Percentiles rank a stretch among this genome's conserved stretches.
Conservation (phyloP, 2,329 filamentous ascomycete species). For the Akanthomyces lecanii region DNA sequence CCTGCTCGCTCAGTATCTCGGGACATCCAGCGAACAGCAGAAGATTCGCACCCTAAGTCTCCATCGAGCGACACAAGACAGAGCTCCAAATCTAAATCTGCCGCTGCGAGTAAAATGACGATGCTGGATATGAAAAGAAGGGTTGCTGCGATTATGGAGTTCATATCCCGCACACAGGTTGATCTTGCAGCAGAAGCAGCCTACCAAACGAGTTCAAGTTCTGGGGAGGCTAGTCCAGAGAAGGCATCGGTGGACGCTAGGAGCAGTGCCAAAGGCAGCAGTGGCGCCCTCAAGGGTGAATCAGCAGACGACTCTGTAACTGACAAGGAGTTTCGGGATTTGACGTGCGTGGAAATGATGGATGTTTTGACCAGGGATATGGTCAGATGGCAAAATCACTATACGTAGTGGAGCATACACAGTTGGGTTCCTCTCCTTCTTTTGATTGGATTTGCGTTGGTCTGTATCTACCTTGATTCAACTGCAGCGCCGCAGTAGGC, state of each 20-base stretch:
- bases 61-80: slow-evolving; percentile 48
- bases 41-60: slow-evolving; percentile 35
- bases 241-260: slow-evolving; percentile 27
- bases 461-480: not conserved
- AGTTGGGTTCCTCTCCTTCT: not conserved
- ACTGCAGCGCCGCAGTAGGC: not conserved
- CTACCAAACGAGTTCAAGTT: slow-evolving; percentile 34
- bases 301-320: not conserved
- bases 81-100: slow-evolving; percentile 45
- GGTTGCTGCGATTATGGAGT: slow-evolving; percentile 79
- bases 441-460: not conserved
- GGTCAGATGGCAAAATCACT: slow-evolving; percentile 80
- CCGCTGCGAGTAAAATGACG: slow-evolving; percentile 64
- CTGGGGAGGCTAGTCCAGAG: slow-evolving; percentile 39
- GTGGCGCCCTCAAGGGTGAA: slow-evolving; percentile 14
- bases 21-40: slow-evolving; percentile 38
- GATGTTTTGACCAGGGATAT: slow-evolving; percentile 75
- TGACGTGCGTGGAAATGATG: slow-evolving; percentile 87
- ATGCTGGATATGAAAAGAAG: slow-evolving; percentile 87
- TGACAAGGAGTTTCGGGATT: slow-evolving; percentile 62
- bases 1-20: slow-evolving; percentile 53
- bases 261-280: slow-evolving; percentile 7
- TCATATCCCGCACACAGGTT: slow-evolving; percentile 82
- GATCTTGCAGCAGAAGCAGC: slow-evolving; percentile 69
- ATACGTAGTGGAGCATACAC: slow-evolving; percentile 30